Conservation (phyloP, 2,329 filamentous ascomycete species). For the Fusarium citri region DNA sequence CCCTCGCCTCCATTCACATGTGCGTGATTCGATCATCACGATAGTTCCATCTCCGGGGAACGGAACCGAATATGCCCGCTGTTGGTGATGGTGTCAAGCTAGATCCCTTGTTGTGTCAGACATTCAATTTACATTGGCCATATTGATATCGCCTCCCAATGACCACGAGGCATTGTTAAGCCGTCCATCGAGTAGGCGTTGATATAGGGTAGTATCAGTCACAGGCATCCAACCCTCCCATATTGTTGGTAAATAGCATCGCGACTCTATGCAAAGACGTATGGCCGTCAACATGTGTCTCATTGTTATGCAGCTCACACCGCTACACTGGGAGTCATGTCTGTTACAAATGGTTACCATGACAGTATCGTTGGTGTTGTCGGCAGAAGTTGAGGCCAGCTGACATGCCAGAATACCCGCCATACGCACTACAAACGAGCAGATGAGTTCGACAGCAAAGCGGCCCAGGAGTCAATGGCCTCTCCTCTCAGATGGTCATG, state of each 20-base stretch:
- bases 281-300: conserved; percentile 10
- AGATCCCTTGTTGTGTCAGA: background rate
- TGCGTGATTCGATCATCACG: conserved; percentile 11
- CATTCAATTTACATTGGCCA: background rate
- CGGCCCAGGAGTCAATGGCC: background rate
- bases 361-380: conserved; percentile 18
- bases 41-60: conserved; percentile 15
- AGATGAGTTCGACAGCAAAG: background rate
- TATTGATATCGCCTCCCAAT: background rate
- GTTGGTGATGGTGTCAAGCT: background rate
- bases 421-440: conserved; percentile 5
- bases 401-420: conserved; percentile 13
- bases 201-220: conserved; percentile 21
- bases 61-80: conserved; percentile 1
- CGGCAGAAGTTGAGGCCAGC: conserved; percentile 11
- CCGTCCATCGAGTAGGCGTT: background rate
- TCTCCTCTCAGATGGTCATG: background rate
- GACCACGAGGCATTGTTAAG: background rate
- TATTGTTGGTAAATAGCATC: conserved; percentile 5
- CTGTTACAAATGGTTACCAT: background rate
- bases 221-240: conserved; percentile 3
- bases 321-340: conserved; percentile 7
- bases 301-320: conserved; percentile 17
- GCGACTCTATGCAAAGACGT: background rate
- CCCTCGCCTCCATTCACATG: background rate